Evolutionary conservation across 345 rosid species (phyloP), one percentile per base, ranked within the genome.

Genomic region (Hevea brasiliensis): DNA sequence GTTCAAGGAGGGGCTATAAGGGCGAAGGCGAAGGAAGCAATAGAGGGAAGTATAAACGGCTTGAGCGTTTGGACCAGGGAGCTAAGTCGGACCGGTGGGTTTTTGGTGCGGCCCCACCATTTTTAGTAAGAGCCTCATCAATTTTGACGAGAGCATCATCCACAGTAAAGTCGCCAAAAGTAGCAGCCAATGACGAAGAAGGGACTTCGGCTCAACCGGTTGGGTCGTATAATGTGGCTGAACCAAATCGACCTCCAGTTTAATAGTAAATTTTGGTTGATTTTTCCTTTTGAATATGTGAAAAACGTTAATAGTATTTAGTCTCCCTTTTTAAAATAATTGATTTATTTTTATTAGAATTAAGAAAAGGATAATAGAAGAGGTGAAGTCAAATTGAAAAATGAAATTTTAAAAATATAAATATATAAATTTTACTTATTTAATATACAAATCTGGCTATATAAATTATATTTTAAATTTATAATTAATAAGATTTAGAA

Each of bases 31-130:
- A 59, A 32, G 80, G 76, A n/a, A 85, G 90, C 32, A 81, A 71
- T 54, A 64, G 87, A 44, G 79, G 81, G 63, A 86, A 79, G 71
- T 44, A 41, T 9, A 68, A 75, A 64, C 69, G 84, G 76, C 42
- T 84, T 13, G 91, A 84, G 3, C 58, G 74, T 59, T 14, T 67
- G 53, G 82, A 69, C 58, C 75, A 66, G 62, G 78, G 77, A 0
- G 72, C 75, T 9, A 85, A 71, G 18, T 77, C 87, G 10, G 96
- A 84, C 70, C 82, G 92, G 73, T 88, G 91, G 96, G 77, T 73
- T 24, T 83, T 87, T 23, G 77, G 70, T 18, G 66, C 53, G 57
- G 80, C 83, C 6, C 82, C 90, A 6, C 84, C 89, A 21, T 81
- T 90, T 65, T 60, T 89, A 21, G 66, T 79, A 15, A 87, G 92